phyloP scores from a whole-genome alignment of 2,329 filamentous ascomycete species.

The Aspergillus sp. region DNA sequence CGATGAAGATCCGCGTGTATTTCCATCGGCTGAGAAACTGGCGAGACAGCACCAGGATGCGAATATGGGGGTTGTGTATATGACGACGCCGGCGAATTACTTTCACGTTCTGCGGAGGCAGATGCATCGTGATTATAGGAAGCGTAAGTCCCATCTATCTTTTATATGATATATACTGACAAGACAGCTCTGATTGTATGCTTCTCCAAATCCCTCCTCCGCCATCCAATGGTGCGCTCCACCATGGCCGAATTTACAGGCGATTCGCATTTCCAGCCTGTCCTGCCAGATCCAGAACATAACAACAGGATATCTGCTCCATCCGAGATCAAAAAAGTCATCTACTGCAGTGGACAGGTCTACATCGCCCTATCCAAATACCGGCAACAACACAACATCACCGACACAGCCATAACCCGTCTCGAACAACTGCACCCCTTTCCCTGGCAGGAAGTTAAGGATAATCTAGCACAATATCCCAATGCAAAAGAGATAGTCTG shows the following conservation, averaged over 20 bases:
- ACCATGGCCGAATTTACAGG: slow-evolving; percentile 85
- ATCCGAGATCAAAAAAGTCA: slow-evolving; percentile 87
- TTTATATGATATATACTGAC: not conserved
- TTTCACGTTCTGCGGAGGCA: slow-evolving; percentile 96
- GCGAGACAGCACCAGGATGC: slow-evolving; percentile 98
- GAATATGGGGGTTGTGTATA: slow-evolving; percentile 98
- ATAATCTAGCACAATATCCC: slow-evolving; percentile 94
- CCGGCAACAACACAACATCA: slow-evolving; percentile 78
- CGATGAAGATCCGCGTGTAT: slow-evolving; percentile 94
- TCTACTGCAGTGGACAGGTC: slow-evolving; percentile 92
- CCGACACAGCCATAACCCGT: slow-evolving; percentile 88
- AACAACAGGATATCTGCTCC: slow-evolving; percentile 67
- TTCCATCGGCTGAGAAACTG: slow-evolving; percentile 82
- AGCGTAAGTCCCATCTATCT: slow-evolving; percentile 62
- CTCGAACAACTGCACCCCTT: slow-evolving; percentile 98
- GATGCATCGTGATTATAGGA: slow-evolving; percentile 98
- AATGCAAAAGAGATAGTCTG: slow-evolving; percentile 98
- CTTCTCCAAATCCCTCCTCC: slow-evolving; percentile 96
- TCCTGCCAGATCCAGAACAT: slow-evolving; percentile 87
- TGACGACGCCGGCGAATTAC: slow-evolving; percentile 91
- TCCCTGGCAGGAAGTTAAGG: slow-evolving; percentile 94
- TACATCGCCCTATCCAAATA: slow-evolving; percentile 88
- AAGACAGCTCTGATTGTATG: slow-evolving; percentile 79
- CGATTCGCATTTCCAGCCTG: slow-evolving; percentile 92
- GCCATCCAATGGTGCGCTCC: slow-evolving; percentile 88